Evolutionary conservation across 345 rosid species (phyloP).

Genomic region (Salix dunnii): DNA sequence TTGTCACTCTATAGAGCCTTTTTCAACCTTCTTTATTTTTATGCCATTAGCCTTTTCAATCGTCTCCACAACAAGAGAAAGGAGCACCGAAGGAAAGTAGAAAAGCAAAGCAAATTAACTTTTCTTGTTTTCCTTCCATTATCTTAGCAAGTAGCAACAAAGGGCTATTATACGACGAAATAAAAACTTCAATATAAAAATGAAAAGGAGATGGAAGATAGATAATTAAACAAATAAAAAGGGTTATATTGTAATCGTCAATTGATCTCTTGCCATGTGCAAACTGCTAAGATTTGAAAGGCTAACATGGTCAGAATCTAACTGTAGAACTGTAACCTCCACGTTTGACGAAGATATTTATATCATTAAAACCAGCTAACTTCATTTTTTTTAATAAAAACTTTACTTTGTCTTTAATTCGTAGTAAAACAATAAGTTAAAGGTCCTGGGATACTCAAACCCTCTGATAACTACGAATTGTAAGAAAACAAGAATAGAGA

Average conservation of each 20-base stretch:
- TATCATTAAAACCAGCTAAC: not conserved
- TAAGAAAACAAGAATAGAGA: not conserved
- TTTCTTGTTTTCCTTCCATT: not conserved
- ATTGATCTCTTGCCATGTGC: not conserved
- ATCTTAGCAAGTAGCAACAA: not conserved
- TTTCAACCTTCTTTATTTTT: not conserved
- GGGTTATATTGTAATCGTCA: not conserved
- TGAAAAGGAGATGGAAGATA: not conserved
- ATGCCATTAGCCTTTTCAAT: not conserved
- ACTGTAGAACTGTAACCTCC: not conserved
- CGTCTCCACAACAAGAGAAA: not conserved
- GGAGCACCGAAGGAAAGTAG: not conserved
- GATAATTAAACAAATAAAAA: not conserved
- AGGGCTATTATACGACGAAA: not conserved
- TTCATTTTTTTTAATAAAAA: not conserved
- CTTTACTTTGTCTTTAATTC: no score
- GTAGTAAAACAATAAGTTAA: not conserved
- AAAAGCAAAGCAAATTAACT: not conserved
- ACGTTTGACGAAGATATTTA: not conserved
- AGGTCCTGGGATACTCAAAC: not conserved
- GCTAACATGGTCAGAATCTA: not conserved
- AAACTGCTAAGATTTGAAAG: not conserved
- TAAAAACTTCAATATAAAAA: not conserved
- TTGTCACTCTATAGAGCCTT: not conserved
- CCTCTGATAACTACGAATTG: not conserved